Evolutionary conservation across 1,139 yeast genomes (phyloP), one percentile per base, ranked within the genome.

Genomic region (Lodderomyces beijingensis): DNA sequence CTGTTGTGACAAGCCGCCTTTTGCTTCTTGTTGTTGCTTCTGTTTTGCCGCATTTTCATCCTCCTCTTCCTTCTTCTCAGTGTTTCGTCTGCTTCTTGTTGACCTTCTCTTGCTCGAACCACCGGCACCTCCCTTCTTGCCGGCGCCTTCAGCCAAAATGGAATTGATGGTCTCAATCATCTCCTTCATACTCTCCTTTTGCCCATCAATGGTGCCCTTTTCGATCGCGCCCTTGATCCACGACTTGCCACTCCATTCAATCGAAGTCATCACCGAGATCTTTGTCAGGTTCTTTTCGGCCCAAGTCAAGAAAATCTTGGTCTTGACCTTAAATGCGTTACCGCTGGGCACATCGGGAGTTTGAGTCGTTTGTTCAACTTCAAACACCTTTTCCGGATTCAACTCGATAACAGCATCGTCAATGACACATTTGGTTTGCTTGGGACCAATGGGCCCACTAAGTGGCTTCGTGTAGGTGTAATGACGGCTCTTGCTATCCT

Each of bases 301-400:
- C 98, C 98, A 93, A 27, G 79, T 72, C 12, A 89, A 51, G 41
- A 70, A 77, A 10, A 76, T 61, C 36, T 77, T 72, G 0, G 96
- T 84, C 35, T 75, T 72, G 5, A 89, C 83, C 34, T 77, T 70
- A 56, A 93, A 93, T 2, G 86, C 70, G 45, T 73, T 75, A 4
- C 99, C 99, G 37, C 88, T 82, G 1, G 99, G 99, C 9, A 93
- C 97, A 59, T 91, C 97, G 0, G 97, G 98, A 0, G 96, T 84
- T 16, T 69, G 69, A 0, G 95, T 84, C 1, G 71, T 54, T 46
- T 84, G 89, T 25, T 76, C 71, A 3, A 86, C 80, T 23, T 74
- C 61, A 26, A 82, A 70, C 38, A 59, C 65, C 20, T 69, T 61
- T 10, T 79, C 74, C 30, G 79, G 57, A 50, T 86, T 86, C 57